Evolutionary conservation across 441 rosid species (phyloP).

Genomic region (Isatis lusitanica): DNA sequence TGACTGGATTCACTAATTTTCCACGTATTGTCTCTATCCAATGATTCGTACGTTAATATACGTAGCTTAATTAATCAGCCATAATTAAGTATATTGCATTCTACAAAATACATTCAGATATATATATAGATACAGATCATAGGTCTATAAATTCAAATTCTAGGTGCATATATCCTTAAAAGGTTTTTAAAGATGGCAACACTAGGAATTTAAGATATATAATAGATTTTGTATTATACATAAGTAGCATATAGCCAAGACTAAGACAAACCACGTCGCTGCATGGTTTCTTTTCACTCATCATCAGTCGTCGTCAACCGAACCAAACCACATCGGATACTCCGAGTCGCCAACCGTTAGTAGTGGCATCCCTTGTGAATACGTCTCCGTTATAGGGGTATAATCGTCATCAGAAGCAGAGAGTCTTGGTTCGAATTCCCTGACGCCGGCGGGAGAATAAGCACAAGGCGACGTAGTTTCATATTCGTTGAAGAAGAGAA

Average conservation of each 20-base stretch:
- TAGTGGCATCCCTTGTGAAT: slow-evolving; percentile 23
- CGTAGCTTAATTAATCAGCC: not conserved
- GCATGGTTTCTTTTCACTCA: slow-evolving; percentile 20
- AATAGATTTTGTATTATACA: not conserved
- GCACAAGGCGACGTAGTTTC: slow-evolving; percentile 12
- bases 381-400: slow-evolving; percentile 13
- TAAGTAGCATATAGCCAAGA: not conserved
- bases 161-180: not conserved
- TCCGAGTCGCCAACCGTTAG: slow-evolving; percentile 10
- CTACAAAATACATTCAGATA: not conserved
- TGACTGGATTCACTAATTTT: not conserved
- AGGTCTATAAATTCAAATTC: not conserved
- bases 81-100: not conserved
- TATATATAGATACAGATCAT: not conserved
- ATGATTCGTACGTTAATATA: not conserved
- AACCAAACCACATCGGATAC: slow-evolving; percentile 23
- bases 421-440: slow-evolving; percentile 6
- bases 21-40: not conserved
- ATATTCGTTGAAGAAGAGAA: slow-evolving; percentile 24
- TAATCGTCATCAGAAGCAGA: slow-evolving; percentile 9
- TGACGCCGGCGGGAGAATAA: not conserved
- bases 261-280: slow-evolving; percentile 28
- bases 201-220: not conserved
- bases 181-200: not conserved
- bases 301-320: slow-evolving; percentile 3